Evolutionary conservation across 108 stramenopile genomes (phyloP).

Genomic region (Parmales sp.): DNA sequence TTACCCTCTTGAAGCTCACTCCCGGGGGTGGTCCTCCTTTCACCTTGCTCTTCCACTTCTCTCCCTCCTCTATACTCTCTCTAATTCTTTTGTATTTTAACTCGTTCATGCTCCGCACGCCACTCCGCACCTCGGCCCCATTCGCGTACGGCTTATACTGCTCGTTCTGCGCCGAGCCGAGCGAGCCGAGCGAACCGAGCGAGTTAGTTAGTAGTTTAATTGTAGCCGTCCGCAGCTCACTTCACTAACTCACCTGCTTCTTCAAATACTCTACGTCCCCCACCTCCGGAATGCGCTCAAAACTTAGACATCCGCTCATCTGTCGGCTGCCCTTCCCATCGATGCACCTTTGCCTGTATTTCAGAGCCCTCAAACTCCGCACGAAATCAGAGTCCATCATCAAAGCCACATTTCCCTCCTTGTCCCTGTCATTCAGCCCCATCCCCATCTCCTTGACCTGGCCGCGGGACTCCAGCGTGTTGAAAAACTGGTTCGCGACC

Average conservation of each 20-base stretch:
- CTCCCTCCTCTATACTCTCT: neutral
- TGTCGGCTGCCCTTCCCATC: slow-evolving; percentile 2
- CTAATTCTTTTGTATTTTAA: neutral
- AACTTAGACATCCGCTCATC: slow-evolving; percentile 1
- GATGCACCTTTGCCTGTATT: neutral
- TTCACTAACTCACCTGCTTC: neutral
- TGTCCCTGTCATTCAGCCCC: neutral
- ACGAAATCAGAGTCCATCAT: neutral
- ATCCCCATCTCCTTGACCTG: slow-evolving; percentile 1
- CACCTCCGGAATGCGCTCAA: neutral
- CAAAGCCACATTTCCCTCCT: neutral
- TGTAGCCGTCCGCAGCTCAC: neutral
- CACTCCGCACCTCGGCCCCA: neutral
- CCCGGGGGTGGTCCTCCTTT: neutral
- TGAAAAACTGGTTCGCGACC: slow-evolving; percentile 1
- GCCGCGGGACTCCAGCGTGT: neutral
- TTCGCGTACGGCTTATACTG: slow-evolving; percentile 5
- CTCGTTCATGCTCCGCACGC: neutral
- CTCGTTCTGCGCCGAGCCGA: neutral
- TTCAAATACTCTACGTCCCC: neutral
- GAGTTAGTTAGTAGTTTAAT: neutral
- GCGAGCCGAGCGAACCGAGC: neutral
- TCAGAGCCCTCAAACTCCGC: neutral
- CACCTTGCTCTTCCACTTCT: neutral
- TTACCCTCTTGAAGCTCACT: slow-evolving; percentile 6